Conservation (phyloP, 2,329 filamentous ascomycete genomes). For the Curvularia lunata region DNA sequence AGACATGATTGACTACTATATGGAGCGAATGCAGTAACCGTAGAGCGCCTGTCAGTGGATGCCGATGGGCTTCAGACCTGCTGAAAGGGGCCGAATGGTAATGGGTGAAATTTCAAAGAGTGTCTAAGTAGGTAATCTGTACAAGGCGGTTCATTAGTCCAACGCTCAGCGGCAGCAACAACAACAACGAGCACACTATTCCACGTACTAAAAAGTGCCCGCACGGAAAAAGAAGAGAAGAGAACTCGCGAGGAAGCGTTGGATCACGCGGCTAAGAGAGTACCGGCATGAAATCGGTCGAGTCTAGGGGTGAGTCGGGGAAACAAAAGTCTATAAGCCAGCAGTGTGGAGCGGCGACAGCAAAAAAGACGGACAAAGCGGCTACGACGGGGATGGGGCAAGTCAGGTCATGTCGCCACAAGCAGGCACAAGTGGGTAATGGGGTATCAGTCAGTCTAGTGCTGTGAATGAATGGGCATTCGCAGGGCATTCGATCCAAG, state of each 20-base stretch:
- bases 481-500: conserved; percentile 22
- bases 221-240: conserved; percentile 48
- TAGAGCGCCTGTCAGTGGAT: conserved; percentile 29
- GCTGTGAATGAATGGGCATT: conserved; percentile 5
- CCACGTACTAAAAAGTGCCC: conserved; percentile 47
- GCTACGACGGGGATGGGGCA: conserved; percentile 18
- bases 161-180: conserved; percentile 11
- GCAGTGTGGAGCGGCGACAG: conserved; percentile 19
- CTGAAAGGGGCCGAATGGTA: conserved; percentile 43
- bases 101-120: conserved; percentile 34
- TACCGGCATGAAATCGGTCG: conserved; percentile 49
- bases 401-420: conserved; percentile 38
- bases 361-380: conserved; percentile 15
- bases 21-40: conserved; percentile 18
- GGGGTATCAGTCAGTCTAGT: conserved; percentile 25
- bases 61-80: conserved; percentile 49
- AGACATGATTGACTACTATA: conserved; percentile 34
- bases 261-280: conserved; percentile 47
- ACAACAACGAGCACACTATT: not conserved
- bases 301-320: conserved; percentile 36
- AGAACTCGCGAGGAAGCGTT: conserved; percentile 31
- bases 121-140: conserved; percentile 40
- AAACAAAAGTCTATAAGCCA: conserved; percentile 50
- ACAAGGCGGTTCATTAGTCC: conserved; percentile 24
- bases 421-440: conserved; percentile 27